phyloP scores from a whole-genome alignment of 495 filamentous ascomycete genomes.

The Astrothelium subdiscretum region DNA sequence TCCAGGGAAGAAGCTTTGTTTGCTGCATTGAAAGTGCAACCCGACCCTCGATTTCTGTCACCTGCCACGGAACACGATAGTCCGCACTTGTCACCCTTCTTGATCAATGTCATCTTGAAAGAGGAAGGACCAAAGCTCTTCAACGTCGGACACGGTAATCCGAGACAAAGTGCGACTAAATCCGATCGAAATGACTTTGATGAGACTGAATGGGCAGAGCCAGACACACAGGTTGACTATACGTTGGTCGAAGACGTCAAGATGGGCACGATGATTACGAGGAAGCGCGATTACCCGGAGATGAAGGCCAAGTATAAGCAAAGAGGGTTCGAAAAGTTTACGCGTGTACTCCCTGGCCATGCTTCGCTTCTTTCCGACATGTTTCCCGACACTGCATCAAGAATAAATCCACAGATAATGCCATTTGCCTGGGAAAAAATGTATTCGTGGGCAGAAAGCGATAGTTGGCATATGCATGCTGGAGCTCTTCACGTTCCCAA shows the following conservation, averaged over 20 bases:
- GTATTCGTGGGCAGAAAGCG: neutral
- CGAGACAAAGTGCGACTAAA: neutral
- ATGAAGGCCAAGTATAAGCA: neutral
- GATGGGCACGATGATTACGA: neutral
- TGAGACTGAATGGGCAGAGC: neutral
- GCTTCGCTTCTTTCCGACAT: neutral
- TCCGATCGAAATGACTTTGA: neutral
- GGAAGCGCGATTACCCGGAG: neutral
- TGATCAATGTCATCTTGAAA: neutral
- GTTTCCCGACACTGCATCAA: neutral
- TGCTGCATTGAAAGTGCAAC: neutral
- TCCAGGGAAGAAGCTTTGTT: neutral
- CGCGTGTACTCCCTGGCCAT: neutral
- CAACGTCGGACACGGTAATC: neutral
- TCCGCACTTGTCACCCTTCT: neutral
- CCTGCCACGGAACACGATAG: neutral
- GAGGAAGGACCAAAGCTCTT: neutral
- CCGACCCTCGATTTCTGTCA: neutral
- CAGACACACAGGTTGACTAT: neutral
- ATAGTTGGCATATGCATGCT: neutral
- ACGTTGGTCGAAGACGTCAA: neutral
- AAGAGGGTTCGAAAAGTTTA: neutral
- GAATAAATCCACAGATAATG: neutral
- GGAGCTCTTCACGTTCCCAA: neutral
- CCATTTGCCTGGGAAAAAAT: neutral